Evolutionary conservation across 129 eudicot genomes (phyloP).

Genomic region (Lonicera japonica): DNA sequence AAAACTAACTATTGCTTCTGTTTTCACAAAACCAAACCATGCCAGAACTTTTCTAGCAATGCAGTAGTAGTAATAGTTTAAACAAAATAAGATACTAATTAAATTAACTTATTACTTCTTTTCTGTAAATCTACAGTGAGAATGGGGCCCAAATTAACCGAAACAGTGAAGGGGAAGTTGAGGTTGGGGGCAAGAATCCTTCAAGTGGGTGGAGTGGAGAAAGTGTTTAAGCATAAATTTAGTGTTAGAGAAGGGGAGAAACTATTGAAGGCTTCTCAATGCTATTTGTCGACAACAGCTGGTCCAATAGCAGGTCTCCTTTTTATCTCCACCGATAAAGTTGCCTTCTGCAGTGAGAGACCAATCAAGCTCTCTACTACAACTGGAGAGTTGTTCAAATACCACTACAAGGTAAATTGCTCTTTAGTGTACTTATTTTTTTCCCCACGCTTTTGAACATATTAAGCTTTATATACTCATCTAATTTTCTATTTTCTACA

Average conservation of each 20-base stretch:
- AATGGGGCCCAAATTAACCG: conserved; percentile 19
- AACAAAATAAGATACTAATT: too few relatives aligned
- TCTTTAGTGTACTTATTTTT: not conserved
- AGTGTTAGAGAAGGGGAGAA: conserved; percentile 21
- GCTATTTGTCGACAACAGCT: conserved; percentile 33
- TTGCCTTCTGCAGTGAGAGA: conserved; percentile 36
- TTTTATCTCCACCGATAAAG: conserved; percentile 22
- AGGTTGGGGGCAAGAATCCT: conserved; percentile 37
- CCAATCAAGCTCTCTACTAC: conserved; percentile 24
- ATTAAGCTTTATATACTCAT: not conserved
- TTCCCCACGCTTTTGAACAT: not conserved
- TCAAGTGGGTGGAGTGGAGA: conserved; percentile 29
- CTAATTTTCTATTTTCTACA: not conserved
- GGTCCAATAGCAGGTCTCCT: conserved; percentile 42
- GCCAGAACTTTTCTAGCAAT: conserved; percentile 1
- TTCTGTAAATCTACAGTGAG: not conserved
- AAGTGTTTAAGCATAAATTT: conserved; percentile 30
- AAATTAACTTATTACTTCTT: not conserved
- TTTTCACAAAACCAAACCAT: too few relatives aligned
- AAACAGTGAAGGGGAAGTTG: conserved; percentile 32
- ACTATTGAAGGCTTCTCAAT: conserved; percentile 31
- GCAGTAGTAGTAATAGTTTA: not conserved
- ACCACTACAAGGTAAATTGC: conserved; percentile 21
- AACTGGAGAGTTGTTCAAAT: conserved; percentile 18
- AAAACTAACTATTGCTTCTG: not conserved